A percentile compares a stretch with the other conserved stretches of the same genome.
Conservation (phyloP, 371 early-diverging fungal genomes). For the Mortierella sp. region DNA sequence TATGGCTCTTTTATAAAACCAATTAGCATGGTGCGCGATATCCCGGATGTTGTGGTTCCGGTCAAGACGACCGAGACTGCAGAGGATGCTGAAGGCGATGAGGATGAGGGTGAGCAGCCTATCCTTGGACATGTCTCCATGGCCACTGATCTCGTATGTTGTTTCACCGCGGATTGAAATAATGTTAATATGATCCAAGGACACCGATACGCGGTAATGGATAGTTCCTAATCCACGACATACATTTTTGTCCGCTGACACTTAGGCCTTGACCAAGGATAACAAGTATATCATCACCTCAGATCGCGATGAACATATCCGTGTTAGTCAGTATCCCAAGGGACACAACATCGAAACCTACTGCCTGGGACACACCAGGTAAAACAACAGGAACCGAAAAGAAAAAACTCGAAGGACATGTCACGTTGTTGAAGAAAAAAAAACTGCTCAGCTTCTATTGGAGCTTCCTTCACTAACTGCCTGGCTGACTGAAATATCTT, state of each 20-base stretch:
- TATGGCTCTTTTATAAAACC: background rate
- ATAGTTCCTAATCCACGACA: too few relatives aligned
- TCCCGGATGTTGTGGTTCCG: slow-evolving; percentile 36
- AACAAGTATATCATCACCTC: slow-evolving; percentile 84
- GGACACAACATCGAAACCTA: slow-evolving; percentile 89
- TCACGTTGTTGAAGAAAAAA: too few relatives aligned
- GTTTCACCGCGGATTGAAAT: too few relatives aligned
- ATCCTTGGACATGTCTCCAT: slow-evolving; percentile 96
- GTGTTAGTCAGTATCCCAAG: slow-evolving; percentile 90
- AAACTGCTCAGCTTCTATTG: too few relatives aligned
- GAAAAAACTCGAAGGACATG: background rate
- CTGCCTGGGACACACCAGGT: slow-evolving; percentile 94
- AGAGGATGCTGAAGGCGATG: slow-evolving; percentile 51
- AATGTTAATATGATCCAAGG: too few relatives aligned
- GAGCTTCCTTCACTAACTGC: too few relatives aligned
- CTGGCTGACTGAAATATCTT: background rate
- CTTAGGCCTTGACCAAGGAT: slow-evolving; percentile 64
- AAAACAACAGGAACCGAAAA: slow-evolving; percentile 17
- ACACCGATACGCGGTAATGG: too few relatives aligned
- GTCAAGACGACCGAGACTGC: slow-evolving; percentile 26
- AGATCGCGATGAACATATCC: slow-evolving; percentile 97
- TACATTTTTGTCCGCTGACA: too few relatives aligned
- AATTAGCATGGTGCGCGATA: slow-evolving; percentile 47
- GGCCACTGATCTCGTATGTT: slow-evolving; percentile 86
- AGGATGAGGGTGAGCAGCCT: slow-evolving; percentile 65